A percentile compares a stretch with the other conserved stretches of the same genome.
Conservation (phyloP, 2,329 filamentous ascomycete species). For the Colletotrichum tropicale region DNA sequence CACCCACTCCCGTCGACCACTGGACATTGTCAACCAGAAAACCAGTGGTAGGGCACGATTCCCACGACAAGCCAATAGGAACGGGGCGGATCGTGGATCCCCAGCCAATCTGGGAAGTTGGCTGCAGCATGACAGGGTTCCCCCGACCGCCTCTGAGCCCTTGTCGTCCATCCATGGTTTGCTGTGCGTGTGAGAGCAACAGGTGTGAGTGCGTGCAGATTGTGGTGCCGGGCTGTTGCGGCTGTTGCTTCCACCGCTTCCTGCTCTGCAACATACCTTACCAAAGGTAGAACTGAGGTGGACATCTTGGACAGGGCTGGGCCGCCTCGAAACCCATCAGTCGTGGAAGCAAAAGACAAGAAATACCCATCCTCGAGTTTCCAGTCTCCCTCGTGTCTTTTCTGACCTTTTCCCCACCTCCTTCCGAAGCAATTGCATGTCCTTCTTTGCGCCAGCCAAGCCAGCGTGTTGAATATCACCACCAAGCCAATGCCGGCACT, state of each 20-base stretch:
- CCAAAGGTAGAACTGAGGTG: background rate
- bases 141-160: background rate
- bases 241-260: slow-evolving; percentile 6
- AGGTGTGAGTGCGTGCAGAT: background rate
- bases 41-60: background rate
- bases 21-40: background rate
- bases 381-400: background rate
- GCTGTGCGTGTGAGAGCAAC: background rate
- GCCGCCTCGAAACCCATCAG: background rate
- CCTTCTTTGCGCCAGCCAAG: background rate
- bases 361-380: background rate
- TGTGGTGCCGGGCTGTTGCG: background rate
- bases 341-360: background rate
- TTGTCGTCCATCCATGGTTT: background rate
- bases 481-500: too few species aligned
- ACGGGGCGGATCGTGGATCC: background rate
- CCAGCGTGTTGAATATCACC: background rate
- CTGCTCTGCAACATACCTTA: background rate
- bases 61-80: background rate
- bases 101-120: background rate
- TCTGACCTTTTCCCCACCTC: background rate
- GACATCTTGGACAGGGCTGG: background rate
- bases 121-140: background rate
- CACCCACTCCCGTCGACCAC: background rate
- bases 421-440: background rate